Conservation (phyloP, 1,284 basidiomycete species). For the Apiotrichum veenhuisii region DNA sequence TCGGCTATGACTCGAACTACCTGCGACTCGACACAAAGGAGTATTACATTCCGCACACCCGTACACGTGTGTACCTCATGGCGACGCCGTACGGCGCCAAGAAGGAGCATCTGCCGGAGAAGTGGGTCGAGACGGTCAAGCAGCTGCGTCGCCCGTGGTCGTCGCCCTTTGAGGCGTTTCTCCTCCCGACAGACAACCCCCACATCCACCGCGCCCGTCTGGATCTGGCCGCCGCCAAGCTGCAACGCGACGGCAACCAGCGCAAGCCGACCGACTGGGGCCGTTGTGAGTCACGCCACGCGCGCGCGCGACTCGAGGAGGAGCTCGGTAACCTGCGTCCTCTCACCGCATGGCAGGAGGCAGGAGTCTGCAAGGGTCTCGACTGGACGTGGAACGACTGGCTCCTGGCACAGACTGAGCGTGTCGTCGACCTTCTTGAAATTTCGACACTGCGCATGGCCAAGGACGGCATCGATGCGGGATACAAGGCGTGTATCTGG, state of each 20-base stretch:
- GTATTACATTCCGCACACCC: slow-evolving; percentile 92
- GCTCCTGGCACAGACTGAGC: slow-evolving; percentile 83
- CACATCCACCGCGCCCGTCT: slow-evolving; percentile 84
- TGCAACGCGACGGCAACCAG: slow-evolving; percentile 53
- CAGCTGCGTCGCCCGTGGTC: slow-evolving; percentile 78
- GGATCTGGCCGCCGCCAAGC: slow-evolving; percentile 61
- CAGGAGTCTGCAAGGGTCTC: slow-evolving; percentile 78
- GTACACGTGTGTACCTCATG: slow-evolving; percentile 80
- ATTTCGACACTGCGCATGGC: slow-evolving; percentile 80
- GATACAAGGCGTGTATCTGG: slow-evolving; percentile 91
- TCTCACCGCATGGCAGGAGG: slow-evolving; percentile 89
- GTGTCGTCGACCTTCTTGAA: slow-evolving; percentile 92
- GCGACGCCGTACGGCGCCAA: slow-evolving; percentile 50
- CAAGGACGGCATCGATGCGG: slow-evolving; percentile 72
- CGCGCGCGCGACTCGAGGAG: slow-evolving; percentile 80
- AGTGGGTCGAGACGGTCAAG: slow-evolving; percentile 68
- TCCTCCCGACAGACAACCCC: slow-evolving; percentile 84
- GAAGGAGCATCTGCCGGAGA: slow-evolving; percentile 57
- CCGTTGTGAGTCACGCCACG: slow-evolving; percentile 87
- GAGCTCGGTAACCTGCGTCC: slow-evolving; percentile 76
- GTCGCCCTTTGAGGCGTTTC: slow-evolving; percentile 81
- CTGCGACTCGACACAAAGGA: slow-evolving; percentile 77
- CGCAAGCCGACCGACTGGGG: slow-evolving; percentile 68
- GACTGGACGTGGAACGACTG: slow-evolving; percentile 95
- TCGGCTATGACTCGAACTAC: slow-evolving; percentile 71